These are phyloP conservation scores for Curvularia hawaiiensis DNA, from an alignment of 2,329 filamentous ascomycete species.

Conservation along the genomic window DNA sequence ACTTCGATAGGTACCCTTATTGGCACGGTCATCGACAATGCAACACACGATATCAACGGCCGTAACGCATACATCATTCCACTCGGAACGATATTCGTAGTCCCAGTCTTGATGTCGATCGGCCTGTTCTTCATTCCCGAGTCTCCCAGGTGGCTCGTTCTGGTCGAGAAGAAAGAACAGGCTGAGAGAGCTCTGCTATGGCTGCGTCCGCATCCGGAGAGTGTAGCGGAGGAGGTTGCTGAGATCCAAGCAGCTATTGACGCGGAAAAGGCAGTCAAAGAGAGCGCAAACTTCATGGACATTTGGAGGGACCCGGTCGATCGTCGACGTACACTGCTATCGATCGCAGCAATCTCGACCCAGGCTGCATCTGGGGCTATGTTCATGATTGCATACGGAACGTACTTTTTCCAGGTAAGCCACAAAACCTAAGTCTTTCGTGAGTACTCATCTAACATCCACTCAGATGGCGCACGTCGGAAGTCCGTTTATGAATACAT, in stretches of 20 bases:
- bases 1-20: slow-evolving; percentile 51
- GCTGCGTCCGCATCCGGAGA: slow-evolving; percentile 33
- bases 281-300: slow-evolving; percentile 57
- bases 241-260: slow-evolving; percentile 38
- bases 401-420: slow-evolving; percentile 38
- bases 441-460: neutral
- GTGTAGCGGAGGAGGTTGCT: slow-evolving; percentile 28
- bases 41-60: slow-evolving; percentile 36
- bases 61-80: slow-evolving; percentile 52
- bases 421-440: neutral
- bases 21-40: slow-evolving; percentile 60
- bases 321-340: slow-evolving; percentile 56
- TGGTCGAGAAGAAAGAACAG: slow-evolving; percentile 25
- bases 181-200: slow-evolving; percentile 32
- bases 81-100: slow-evolving; percentile 59
- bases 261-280: slow-evolving; percentile 52
- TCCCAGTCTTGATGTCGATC: slow-evolving; percentile 54
- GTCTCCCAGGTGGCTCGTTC: slow-evolving; percentile 53
- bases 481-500: slow-evolving; percentile 60
- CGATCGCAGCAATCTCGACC: slow-evolving; percentile 55
- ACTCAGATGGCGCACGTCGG: slow-evolving; percentile 37
- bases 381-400: slow-evolving; percentile 49
- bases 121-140: slow-evolving; percentile 46
- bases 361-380: slow-evolving; percentile 62
- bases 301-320: slow-evolving; percentile 60